These are phyloP conservation scores for Rhodomyrtus tomentosa DNA, from an alignment of 345 rosid genomes.

Conservation along the genomic window DNA sequence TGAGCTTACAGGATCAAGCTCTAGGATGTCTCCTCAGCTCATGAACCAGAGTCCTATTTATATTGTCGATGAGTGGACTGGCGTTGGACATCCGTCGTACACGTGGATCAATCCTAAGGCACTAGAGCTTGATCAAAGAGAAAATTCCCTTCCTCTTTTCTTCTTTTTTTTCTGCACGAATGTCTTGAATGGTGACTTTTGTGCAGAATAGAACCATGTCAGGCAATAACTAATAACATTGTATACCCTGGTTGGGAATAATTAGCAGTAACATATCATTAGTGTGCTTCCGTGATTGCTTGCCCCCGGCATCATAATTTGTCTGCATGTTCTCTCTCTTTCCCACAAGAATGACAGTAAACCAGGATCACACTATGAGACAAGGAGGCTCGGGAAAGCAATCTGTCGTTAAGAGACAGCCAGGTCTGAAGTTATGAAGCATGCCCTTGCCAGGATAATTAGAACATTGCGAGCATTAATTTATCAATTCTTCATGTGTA, in stretches of 20 bases:
- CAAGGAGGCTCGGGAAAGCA: neutral
- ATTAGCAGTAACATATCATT: neutral
- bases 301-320: neutral
- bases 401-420: neutral
- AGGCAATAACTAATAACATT: neutral
- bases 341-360: neutral
- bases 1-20: neutral
- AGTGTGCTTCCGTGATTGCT: neutral
- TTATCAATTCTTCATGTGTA: neutral
- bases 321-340: neutral
- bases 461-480: neutral
- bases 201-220: neutral
- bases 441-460: neutral
- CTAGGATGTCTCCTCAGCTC: neutral
- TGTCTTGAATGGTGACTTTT: neutral
- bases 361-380: neutral
- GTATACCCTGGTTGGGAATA: neutral
- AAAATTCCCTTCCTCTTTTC: neutral
- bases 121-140: neutral
- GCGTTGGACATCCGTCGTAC: slow-evolving; percentile 7
- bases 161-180: neutral
- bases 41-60: slow-evolving; percentile 1
- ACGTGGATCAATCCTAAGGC: slow-evolving; percentile 12
- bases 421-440: neutral
- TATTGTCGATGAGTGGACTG: neutral